Conservation (phyloP, 106 monocot genomes). For the Dendrobium officinale region DNA sequence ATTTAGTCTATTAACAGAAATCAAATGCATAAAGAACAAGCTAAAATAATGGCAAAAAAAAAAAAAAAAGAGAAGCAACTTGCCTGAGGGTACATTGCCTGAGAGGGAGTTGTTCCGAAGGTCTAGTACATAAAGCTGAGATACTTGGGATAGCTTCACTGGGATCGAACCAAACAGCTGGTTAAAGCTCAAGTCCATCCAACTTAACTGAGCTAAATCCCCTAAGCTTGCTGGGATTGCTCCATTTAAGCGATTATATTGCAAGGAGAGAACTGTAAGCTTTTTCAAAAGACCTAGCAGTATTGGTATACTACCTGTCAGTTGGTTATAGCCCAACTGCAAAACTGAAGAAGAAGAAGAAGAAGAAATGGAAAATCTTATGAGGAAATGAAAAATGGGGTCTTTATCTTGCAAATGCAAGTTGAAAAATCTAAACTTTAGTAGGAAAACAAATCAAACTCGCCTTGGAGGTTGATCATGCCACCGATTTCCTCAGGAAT, state of each 20-base stretch:
- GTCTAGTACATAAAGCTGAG: conserved; percentile 43
- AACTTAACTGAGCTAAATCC: conserved; percentile 35
- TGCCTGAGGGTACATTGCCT: conserved; percentile 81
- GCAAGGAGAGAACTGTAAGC: conserved; percentile 62
- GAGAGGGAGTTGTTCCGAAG: conserved; percentile 78
- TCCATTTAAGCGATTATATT: conserved; percentile 71
- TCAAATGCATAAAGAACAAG: background rate
- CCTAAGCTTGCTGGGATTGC: conserved; percentile 85
- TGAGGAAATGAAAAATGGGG: background rate
- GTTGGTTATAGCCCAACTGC: conserved; percentile 81
- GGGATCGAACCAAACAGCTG: conserved; percentile 87
- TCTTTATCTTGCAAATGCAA: background rate
- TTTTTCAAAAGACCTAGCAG: conserved; percentile 56
- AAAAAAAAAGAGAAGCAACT: background rate
- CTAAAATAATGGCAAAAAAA: background rate
- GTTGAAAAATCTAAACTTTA: background rate
- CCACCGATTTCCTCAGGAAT: conserved; percentile 19
- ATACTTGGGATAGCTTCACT: conserved; percentile 37
- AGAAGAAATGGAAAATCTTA: background rate
- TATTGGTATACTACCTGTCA: conserved; percentile 68
- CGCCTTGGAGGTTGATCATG: background rate
- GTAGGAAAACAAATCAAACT: background rate
- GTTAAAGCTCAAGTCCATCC: conserved; percentile 83
- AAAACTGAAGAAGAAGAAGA: conserved; percentile 37
- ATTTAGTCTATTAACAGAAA: background rate